phyloP scores from a whole-genome alignment of 306 rosid genomes.

The Acacia crassicarpa region DNA sequence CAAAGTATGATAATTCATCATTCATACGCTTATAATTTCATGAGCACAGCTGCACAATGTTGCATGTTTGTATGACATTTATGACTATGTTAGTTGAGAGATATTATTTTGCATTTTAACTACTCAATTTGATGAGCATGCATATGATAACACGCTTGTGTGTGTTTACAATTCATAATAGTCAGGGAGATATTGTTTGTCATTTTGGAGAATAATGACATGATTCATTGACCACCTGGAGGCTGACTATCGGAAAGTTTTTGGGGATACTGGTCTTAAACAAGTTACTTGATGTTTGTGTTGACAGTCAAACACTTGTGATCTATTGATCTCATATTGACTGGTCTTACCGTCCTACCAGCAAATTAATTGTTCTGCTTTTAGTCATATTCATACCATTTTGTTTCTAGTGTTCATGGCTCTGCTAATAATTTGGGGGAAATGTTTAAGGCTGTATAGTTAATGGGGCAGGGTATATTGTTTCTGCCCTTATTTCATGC shows the following conservation, averaged over 20 bases:
- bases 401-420: constrained; percentile 5
- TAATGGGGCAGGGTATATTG: neutral
- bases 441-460: neutral
- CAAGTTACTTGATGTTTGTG: constrained; percentile 5
- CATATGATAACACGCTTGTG: neutral
- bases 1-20: constrained; percentile 57
- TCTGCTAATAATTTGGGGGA: constrained; percentile 5
- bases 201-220: constrained; percentile 23
- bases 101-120: neutral
- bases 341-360: neutral
- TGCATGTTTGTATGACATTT: neutral
- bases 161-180: neutral
- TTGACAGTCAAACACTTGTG: neutral
- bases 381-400: constrained; percentile 1
- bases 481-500: constrained; percentile 17
- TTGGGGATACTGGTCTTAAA: constrained; percentile 28
- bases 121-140: neutral
- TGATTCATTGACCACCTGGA: neutral
- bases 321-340: constrained; percentile 23
- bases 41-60: neutral
- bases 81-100: neutral
- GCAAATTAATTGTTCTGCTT: constrained; percentile 14
- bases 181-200: constrained; percentile 18
- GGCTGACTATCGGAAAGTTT: constrained; percentile 23
- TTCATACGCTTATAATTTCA: constrained; percentile 3